Conservation (phyloP, 495 filamentous ascomycete genomes). For the Glutinoglossum americanum region DNA sequence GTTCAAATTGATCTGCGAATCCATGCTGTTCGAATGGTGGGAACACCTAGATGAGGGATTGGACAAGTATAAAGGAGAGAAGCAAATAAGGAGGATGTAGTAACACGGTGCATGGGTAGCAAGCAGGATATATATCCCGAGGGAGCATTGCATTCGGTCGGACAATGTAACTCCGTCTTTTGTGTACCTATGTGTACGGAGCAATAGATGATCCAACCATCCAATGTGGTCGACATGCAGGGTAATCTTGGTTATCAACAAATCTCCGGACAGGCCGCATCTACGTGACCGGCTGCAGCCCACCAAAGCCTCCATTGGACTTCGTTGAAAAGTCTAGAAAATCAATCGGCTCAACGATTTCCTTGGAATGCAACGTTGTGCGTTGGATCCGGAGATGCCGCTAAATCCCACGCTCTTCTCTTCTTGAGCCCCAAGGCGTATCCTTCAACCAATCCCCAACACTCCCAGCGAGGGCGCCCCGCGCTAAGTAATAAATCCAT, state of each 20-base stretch:
- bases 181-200: not conserved
- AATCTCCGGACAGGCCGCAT: not conserved
- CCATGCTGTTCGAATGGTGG: conserved; percentile 99
- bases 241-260: not conserved
- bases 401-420: not conserved
- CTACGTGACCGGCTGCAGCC: not conserved
- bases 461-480: not conserved
- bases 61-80: conserved; percentile 72
- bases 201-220: not conserved
- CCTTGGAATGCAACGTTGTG: not conserved
- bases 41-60: conserved; percentile 56
- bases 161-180: not conserved
- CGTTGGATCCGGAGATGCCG: not conserved
- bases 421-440: not conserved
- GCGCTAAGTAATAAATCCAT: not conserved
- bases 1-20: conserved; percentile 98
- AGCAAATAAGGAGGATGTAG: conserved; percentile 66
- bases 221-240: not conserved
- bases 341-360: not conserved
- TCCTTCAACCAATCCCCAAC: not conserved
- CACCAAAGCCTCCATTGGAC: not conserved
- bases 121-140: not conserved
- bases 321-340: not conserved
- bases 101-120: not conserved
- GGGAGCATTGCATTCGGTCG: not conserved